Conservation (phyloP, 768 basidiomycete species). For the Sporobolomyces phaffii region DNA sequence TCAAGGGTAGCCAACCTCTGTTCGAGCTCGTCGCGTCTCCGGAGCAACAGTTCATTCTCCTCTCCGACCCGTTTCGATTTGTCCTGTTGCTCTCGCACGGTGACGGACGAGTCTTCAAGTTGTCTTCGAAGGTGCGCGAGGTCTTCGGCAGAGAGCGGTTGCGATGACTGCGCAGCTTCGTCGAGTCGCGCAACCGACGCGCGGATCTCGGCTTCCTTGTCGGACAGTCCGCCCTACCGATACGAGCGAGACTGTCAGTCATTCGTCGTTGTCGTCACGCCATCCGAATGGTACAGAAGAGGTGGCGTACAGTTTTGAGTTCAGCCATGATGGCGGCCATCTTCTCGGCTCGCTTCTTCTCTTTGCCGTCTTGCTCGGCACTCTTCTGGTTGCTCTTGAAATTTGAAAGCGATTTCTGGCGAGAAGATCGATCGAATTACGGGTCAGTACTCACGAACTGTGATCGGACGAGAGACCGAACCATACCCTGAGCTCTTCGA, state of each 20-base stretch:
- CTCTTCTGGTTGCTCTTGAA: constrained; percentile 76
- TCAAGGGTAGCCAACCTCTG: constrained; percentile 70
- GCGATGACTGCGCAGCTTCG: constrained; percentile 54
- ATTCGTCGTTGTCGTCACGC: not conserved
- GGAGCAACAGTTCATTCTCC: constrained; percentile 76
- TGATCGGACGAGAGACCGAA: too few species aligned
- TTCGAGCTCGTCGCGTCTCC: constrained; percentile 83
- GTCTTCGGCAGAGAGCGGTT: constrained; percentile 65
- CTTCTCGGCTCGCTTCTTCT: constrained; percentile 98
- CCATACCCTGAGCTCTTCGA: constrained; percentile 74
- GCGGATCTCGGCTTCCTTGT: constrained; percentile 89
- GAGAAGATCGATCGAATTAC: not conserved
- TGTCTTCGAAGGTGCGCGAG: constrained; percentile 76
- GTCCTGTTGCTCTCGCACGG: constrained; percentile 83
- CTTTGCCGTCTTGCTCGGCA: constrained; percentile 87
- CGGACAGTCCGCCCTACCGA: constrained; percentile 89
- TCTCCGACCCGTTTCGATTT: constrained; percentile 82
- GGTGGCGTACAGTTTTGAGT: constrained; percentile 71
- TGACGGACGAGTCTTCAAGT: constrained; percentile 76
- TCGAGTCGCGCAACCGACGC: constrained; percentile 77
- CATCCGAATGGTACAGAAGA: too few species aligned
- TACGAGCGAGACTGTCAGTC: constrained; percentile 42
- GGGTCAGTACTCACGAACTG: too few species aligned
- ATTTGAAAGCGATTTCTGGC: constrained; percentile 62
- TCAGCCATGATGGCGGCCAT: constrained; percentile 99